phyloP scores from a whole-genome alignment of 495 filamentous ascomycete species.

The Cercophora scortea region DNA sequence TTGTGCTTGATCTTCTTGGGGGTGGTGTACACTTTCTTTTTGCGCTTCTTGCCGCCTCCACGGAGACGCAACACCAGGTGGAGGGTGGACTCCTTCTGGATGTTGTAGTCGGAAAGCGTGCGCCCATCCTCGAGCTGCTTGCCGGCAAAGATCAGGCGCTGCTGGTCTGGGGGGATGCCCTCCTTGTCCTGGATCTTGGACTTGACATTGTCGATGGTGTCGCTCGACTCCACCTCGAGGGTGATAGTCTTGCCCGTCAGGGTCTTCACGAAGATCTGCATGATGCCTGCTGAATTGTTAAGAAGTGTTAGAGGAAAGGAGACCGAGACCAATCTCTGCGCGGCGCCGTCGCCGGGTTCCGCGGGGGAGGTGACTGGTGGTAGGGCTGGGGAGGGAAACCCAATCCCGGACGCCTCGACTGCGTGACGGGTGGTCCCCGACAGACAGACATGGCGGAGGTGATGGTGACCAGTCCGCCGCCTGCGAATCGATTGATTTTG shows the following conservation, averaged over 20 bases:
- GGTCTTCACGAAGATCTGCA: slow-evolving; percentile 99
- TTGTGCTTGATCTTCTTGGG: slow-evolving; percentile 99
- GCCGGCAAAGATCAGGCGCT: slow-evolving; percentile 99
- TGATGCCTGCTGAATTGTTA: slow-evolving; percentile 49
- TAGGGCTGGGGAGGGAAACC: background rate
- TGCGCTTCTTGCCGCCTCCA: slow-evolving; percentile 97
- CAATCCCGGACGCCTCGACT: no score
- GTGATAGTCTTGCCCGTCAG: slow-evolving; percentile 99
- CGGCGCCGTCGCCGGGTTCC: background rate
- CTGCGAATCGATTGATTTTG: background rate
- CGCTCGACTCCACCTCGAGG: slow-evolving; percentile 99
- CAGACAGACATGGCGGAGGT: background rate
- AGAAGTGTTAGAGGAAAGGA: slow-evolving; percentile 22
- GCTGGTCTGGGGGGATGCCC: slow-evolving; percentile 99
- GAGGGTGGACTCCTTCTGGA: slow-evolving; percentile 99
- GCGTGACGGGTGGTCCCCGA: background rate
- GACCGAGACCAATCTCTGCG: background rate
- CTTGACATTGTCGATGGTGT: slow-evolving; percentile 99
- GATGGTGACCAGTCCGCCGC: background rate
- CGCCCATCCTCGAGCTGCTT: slow-evolving; percentile 99
- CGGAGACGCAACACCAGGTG: slow-evolving; percentile 97
- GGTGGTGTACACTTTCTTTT: slow-evolving; percentile 99
- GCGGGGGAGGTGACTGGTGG: background rate
- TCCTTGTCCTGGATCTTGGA: slow-evolving; percentile 94
- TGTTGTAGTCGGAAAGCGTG: slow-evolving; percentile 99